Percentiles rank a stretch among this genome's conserved stretches.
These are phyloP conservation scores for Plenodomus lindquistii DNA, from an alignment of 2,329 filamentous ascomycete genomes.

Conservation along the genomic window DNA sequence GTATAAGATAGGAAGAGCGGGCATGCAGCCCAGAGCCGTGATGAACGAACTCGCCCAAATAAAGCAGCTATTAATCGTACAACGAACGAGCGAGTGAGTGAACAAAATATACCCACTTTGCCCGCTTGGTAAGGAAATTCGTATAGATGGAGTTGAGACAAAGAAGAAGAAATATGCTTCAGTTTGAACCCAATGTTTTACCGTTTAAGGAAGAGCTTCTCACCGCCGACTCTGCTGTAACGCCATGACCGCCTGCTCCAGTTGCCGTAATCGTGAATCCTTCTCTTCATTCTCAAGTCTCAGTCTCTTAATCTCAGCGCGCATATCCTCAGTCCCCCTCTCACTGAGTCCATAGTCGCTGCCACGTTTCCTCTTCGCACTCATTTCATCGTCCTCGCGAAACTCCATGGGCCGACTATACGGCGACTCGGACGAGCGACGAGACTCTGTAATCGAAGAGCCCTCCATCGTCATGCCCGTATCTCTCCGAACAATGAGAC, in stretches of 20 bases:
- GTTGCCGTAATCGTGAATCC: conserved; percentile 40
- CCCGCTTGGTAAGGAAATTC: no score
- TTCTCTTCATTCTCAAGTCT: conserved; percentile 48
- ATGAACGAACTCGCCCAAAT: no score
- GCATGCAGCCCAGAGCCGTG: no score
- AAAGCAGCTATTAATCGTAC: no score
- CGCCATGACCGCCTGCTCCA: conserved; percentile 41
- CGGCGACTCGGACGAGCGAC: conserved; percentile 28
- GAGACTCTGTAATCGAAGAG: conserved; percentile 25
- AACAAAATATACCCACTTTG: no score
- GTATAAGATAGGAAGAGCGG: no score
- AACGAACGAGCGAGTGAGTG: no score
- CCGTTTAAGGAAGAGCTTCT: no score
- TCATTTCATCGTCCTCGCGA: conserved; percentile 29
- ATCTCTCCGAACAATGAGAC: conserved; percentile 35
- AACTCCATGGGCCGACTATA: conserved; percentile 28
- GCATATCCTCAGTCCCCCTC: conserved; percentile 37
- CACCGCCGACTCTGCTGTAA: conserved; percentile 36
- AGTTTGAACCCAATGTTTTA: no score
- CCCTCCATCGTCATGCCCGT: conserved; percentile 18
- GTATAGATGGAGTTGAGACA: no score
- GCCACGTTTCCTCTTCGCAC: conserved; percentile 39
- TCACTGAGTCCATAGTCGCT: conserved; percentile 30
- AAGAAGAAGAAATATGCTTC: no score
- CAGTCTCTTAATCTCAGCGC: conserved; percentile 47